Conservation (phyloP, 345 rosid species). For the Camelina neglecta region DNA sequence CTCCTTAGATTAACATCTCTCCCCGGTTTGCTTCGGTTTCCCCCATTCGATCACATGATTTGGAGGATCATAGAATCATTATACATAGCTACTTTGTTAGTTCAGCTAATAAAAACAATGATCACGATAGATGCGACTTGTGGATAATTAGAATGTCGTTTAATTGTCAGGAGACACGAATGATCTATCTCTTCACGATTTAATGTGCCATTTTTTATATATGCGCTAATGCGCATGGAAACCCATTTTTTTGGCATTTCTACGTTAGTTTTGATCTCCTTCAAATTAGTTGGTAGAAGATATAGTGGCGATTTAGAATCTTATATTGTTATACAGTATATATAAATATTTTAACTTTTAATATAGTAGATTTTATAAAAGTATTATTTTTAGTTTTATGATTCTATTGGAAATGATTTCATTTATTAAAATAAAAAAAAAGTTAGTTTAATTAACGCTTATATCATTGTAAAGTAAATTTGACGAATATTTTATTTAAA, state of each 20-base stretch:
- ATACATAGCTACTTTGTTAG: conserved; percentile 30
- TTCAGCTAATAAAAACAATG: conserved; percentile 25
- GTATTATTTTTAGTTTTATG: too few relatives aligned
- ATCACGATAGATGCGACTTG: conserved; percentile 29
- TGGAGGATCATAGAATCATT: conserved; percentile 25
- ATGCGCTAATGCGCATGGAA: conserved; percentile 10
- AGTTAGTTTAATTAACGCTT: too few relatives aligned
- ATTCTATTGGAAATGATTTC: too few relatives aligned
- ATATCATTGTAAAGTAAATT: too few relatives aligned
- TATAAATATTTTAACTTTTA: too few relatives aligned
- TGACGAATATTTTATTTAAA: too few relatives aligned
- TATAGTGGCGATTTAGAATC: not conserved
- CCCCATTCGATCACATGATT: conserved; percentile 6
- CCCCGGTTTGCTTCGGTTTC: conserved; percentile 19
- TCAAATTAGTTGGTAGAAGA: not conserved
- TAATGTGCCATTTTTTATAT: conserved; percentile 32
- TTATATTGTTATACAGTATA: too few relatives aligned
- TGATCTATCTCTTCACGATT: conserved; percentile 37
- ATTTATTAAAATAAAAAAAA: too few relatives aligned
- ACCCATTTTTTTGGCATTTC: conserved; percentile 38
- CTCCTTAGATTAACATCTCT: not conserved
- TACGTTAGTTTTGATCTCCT: not conserved
- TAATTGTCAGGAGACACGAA: conserved; percentile 39
- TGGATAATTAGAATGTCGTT: conserved; percentile 21
- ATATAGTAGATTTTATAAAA: too few relatives aligned